Conservation (phyloP, 2,329 filamentous ascomycete genomes). For the Paraphaeosphaeria sporulosa region DNA sequence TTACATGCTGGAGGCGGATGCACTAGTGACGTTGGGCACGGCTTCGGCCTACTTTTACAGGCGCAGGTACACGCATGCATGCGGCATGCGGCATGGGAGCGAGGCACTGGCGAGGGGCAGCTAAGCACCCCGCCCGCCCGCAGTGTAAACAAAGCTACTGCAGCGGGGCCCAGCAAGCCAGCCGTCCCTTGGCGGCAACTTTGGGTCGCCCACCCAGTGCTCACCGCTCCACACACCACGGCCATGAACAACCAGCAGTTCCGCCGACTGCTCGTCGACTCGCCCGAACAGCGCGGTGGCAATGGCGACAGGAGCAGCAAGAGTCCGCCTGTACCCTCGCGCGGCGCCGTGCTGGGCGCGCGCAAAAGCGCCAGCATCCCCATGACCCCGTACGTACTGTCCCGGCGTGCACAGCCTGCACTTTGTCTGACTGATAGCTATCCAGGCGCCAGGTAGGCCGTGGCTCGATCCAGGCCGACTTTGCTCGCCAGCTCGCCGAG, state of each 20-base stretch:
- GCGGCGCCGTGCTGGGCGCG: slow-evolving; percentile 70
- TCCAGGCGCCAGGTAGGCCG: slow-evolving; percentile 69
- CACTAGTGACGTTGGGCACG: neutral
- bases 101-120: neutral
- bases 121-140: neutral
- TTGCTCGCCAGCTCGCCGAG: slow-evolving; percentile 84
- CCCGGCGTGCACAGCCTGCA: neutral
- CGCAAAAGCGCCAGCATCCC: slow-evolving; percentile 82
- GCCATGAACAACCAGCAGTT: slow-evolving; percentile 97
- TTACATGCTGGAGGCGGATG: neutral
- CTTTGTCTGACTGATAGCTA: slow-evolving; percentile 19
- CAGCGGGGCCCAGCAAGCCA: neutral
- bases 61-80: neutral
- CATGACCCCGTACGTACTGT: slow-evolving; percentile 82
- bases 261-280: slow-evolving; percentile 75
- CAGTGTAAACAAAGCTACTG: neutral
- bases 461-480: slow-evolving; percentile 67
- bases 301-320: slow-evolving; percentile 31
- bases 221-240: slow-evolving; percentile 2
- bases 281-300: slow-evolving; percentile 50
- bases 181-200: slow-evolving; percentile 17
- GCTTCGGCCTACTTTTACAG: neutral
- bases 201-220: slow-evolving; percentile 1
- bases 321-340: slow-evolving; percentile 37
- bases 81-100: neutral